Conservation (phyloP, 2,329 filamentous ascomycete species). For the Septoria petroselini region DNA sequence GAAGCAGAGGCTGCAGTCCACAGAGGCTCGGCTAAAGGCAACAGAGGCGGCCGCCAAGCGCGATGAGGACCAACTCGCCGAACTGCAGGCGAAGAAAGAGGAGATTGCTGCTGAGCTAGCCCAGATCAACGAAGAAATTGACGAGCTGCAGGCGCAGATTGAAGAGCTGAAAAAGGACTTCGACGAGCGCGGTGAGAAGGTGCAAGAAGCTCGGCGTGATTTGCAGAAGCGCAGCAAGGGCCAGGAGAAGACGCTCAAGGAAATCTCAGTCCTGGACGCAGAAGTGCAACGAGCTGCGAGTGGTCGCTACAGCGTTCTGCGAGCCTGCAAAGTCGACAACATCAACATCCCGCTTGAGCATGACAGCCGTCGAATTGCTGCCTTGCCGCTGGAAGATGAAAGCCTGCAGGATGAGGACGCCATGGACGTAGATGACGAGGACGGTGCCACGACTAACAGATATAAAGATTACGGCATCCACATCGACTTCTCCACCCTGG, state of each 20-base stretch:
- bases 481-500: constrained; percentile 76
- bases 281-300: constrained; percentile 82
- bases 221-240: constrained; percentile 80
- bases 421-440: constrained; percentile 85
- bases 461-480: constrained; percentile 90
- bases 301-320: constrained; percentile 76
- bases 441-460: constrained; percentile 48
- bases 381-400: constrained; percentile 77
- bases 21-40: constrained; percentile 64
- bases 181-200: constrained; percentile 66
- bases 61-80: constrained; percentile 65
- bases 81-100: constrained; percentile 69
- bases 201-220: constrained; percentile 74
- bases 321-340: constrained; percentile 90
- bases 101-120: constrained; percentile 71
- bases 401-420: constrained; percentile 74
- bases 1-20: constrained; percentile 68
- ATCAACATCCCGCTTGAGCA: constrained; percentile 76
- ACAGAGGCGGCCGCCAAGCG: constrained; percentile 65
- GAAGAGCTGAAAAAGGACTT: constrained; percentile 66
- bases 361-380: constrained; percentile 69
- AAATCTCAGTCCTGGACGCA: constrained; percentile 74
- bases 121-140: constrained; percentile 70
- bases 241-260: constrained; percentile 71
- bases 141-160: constrained; percentile 68